Percentiles rank a stretch among this genome's conserved stretches.
phyloP scores from a whole-genome alignment of 495 filamentous ascomycete genomes.

The Tuber aestivum region DNA sequence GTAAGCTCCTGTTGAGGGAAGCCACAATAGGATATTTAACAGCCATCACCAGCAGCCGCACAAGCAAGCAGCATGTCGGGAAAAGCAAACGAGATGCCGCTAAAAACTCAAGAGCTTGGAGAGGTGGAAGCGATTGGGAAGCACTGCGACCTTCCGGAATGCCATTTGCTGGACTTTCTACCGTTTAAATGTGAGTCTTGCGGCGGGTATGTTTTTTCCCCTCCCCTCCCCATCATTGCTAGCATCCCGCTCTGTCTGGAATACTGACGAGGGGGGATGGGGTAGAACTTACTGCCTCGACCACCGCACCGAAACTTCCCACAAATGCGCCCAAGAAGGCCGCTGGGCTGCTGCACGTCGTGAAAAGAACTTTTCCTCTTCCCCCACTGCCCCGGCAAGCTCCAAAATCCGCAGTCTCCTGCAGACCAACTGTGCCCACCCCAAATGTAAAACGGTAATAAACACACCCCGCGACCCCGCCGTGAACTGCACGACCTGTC shows the following conservation, averaged over 20 bases:
- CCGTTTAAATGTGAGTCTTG: conserved; percentile 93
- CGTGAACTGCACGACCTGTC: conserved; percentile 75
- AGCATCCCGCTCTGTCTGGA: background rate
- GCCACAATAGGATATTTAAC: background rate
- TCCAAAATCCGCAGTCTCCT: conserved; percentile 44
- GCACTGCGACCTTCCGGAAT: conserved; percentile 86
- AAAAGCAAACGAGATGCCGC: background rate
- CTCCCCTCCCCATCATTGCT: background rate
- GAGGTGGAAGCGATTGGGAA: conserved; percentile 57
- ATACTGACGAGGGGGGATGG: background rate
- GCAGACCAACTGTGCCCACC: conserved; percentile 63
- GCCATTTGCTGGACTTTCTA: conserved; percentile 91
- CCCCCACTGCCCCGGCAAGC: background rate
- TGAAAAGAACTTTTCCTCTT: conserved; percentile 14
- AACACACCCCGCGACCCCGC: conserved; percentile 71
- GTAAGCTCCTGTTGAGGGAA: background rate
- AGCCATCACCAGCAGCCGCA: background rate
- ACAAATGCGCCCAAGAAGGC: conserved; percentile 73
- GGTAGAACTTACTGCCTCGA: conserved; percentile 80
- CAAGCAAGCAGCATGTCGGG: background rate
- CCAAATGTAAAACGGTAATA: conserved; percentile 75
- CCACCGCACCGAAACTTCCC: conserved; percentile 80
- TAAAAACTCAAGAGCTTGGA: conserved; percentile 14
- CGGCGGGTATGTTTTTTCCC: conserved; percentile 43
- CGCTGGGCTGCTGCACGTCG: conserved; percentile 70